Evolutionary conservation across 176 grass and related monocot species (phyloP).

Genomic region (Stipa capillata): DNA sequence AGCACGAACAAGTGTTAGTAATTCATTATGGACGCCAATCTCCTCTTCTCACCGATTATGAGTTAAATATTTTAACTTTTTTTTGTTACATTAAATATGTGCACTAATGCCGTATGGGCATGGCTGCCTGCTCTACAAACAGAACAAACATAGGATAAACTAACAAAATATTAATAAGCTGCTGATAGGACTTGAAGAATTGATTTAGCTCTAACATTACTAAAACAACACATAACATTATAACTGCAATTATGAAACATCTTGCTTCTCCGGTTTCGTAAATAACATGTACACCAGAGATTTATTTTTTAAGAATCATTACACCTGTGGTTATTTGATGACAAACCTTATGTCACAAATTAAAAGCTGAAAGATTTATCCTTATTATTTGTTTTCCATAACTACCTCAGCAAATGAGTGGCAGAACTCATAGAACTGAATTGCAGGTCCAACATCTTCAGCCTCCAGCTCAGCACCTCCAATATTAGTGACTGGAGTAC

Average conservation of each 20-base stretch:
- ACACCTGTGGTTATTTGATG: too few species aligned
- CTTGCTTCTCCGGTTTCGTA: too few species aligned
- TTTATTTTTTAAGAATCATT: too few species aligned
- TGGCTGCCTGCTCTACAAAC: not conserved
- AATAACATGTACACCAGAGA: too few species aligned
- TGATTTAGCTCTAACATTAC: not conserved
- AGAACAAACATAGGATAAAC: not conserved
- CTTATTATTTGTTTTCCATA: not conserved
- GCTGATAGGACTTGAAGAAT: not conserved
- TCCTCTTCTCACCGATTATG: not conserved
- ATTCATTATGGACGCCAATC: not conserved
- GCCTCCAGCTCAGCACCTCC: constrained; percentile 31
- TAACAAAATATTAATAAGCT: not conserved
- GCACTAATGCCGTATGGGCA: not conserved
- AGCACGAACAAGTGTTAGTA: not conserved
- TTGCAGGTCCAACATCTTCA: constrained; percentile 50
- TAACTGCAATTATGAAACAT: too few species aligned
- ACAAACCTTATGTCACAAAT: too few species aligned
- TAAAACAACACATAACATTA: not conserved
- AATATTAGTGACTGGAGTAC: constrained; percentile 36
- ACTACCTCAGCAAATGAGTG: constrained; percentile 66
- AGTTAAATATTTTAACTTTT: not conserved
- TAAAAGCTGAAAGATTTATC: not conserved
- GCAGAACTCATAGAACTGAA: constrained; percentile 83
- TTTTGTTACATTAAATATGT: not conserved